Evolutionary conservation across 306 rosid genomes (phyloP).

Genomic region (barrel medic (Medicago truncatula)): MtrunA17r5.0-ANR NC_053049.1:12491001-12491500

Average conservation of each 20-base stretch:
- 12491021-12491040: slow-evolving; percentile 39
- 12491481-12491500: background rate
- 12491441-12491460: background rate
- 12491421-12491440: background rate
- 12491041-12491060: slow-evolving; percentile 85
- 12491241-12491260: background rate
- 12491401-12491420: background rate
- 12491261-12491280: slow-evolving; percentile 11
- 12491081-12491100: slow-evolving; percentile 61
- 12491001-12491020: slow-evolving; percentile 26
- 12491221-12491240: slow-evolving; percentile 8
- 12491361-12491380: background rate
- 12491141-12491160: slow-evolving; percentile 59
- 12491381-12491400: slow-evolving; percentile 17
- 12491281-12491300: background rate
- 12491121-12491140: slow-evolving; percentile 84
- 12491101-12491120: slow-evolving; percentile 77
- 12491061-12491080: slow-evolving; percentile 53
- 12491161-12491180: slow-evolving; percentile 18
- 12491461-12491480: background rate
- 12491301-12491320: background rate
- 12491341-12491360: background rate
- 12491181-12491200: slow-evolving; percentile 21
- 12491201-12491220: background rate
- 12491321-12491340: slow-evolving; percentile 5